Evolutionary conservation across 148 eudicot genomes (phyloP).

Genomic region (Fagopyrum esculentum): DNA sequence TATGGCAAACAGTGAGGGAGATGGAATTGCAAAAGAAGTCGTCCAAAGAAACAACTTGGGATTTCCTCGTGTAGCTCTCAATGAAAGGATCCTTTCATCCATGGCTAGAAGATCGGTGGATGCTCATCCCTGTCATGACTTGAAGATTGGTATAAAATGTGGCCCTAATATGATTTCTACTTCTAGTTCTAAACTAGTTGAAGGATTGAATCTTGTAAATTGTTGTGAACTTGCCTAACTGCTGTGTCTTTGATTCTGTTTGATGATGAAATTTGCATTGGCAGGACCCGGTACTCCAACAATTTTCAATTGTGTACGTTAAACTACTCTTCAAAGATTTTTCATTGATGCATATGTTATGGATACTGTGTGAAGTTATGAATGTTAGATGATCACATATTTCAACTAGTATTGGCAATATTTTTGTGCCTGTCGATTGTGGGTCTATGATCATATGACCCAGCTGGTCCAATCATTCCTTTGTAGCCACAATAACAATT

Average conservation of each 20-base stretch:
- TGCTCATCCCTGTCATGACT: conserved; percentile 99
- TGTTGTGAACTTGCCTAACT: neutral
- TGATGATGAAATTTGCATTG: conserved; percentile 16
- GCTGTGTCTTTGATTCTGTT: neutral
- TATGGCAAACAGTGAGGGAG: conserved; percentile 48
- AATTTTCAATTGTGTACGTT: conserved; percentile 74
- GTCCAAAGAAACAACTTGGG: conserved; percentile 16
- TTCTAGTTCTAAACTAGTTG: neutral
- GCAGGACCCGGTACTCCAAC: conserved; percentile 92
- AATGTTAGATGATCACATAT: neutral
- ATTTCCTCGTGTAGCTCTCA: conserved; percentile 43
- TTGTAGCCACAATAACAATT: no score
- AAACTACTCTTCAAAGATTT: neutral
- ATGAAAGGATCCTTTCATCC: conserved; percentile 84
- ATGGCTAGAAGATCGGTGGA: conserved; percentile 77
- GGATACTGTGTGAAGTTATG: neutral
- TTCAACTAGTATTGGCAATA: neutral
- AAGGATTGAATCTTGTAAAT: neutral
- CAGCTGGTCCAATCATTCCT: no score
- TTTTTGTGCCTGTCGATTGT: no score
- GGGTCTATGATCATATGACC: no score
- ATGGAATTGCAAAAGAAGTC: conserved; percentile 24
- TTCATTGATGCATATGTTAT: neutral
- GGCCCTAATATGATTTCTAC: neutral
- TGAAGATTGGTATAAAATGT: conserved; percentile 53